These are phyloP conservation scores for Aureobasidium uvarum DNA, from an alignment of 2,329 filamentous ascomycete species.

Conservation along the genomic window DNA sequence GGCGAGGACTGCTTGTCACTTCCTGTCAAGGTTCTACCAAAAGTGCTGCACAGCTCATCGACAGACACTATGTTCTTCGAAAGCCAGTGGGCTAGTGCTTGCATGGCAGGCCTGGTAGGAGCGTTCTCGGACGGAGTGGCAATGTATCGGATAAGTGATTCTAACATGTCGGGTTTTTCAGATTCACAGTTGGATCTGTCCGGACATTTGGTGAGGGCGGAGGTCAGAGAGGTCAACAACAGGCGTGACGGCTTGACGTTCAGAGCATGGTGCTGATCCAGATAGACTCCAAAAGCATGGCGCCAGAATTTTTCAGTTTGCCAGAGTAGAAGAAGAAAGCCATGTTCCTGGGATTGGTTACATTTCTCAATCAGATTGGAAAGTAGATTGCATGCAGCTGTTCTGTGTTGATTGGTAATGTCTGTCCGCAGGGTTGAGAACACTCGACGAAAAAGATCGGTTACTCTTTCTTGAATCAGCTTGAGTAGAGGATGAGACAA, in stretches of 20 bases:
- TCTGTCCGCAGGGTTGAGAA: constrained; percentile 20
- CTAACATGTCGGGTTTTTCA: constrained; percentile 9
- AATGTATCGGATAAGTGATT: constrained; percentile 29
- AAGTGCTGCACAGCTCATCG: background rate
- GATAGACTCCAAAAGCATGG: constrained; percentile 43
- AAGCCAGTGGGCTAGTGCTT: constrained; percentile 64
- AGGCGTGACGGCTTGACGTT: constrained; percentile 51
- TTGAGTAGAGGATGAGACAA: background rate
- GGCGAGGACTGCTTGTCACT: background rate
- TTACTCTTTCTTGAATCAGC: background rate
- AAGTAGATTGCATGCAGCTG: constrained; percentile 49
- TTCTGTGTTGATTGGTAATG: constrained; percentile 42
- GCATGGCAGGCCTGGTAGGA: constrained; percentile 66
- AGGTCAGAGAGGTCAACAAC: constrained; percentile 44
- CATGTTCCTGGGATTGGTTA: constrained; percentile 35
- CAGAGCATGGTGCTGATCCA: constrained; percentile 45
- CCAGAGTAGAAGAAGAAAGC: constrained; percentile 38
- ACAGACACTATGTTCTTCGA: constrained; percentile 56
- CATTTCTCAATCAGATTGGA: constrained; percentile 47
- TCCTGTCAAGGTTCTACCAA: background rate
- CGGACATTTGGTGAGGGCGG: constrained; percentile 38
- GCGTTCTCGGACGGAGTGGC: constrained; percentile 32
- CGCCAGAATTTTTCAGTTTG: constrained; percentile 40
- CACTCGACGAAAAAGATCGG: background rate
- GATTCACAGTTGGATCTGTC: constrained; percentile 23